Percentiles rank a stretch among this genome's conserved stretches.
Conservation (phyloP, 768 basidiomycete genomes). For the Baorangia bicolor region DNA sequence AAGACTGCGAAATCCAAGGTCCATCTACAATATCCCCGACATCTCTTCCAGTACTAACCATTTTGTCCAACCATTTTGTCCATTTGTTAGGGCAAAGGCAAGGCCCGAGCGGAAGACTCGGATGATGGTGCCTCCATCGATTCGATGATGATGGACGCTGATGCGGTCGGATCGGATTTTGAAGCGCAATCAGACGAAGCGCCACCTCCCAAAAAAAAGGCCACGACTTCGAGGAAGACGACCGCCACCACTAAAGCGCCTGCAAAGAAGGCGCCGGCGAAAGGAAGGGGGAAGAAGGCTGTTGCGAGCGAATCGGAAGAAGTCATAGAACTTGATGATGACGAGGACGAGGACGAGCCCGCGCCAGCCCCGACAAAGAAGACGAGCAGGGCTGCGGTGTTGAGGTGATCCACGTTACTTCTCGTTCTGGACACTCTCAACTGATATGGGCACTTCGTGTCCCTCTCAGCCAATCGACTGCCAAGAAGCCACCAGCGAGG, state of each 20-base stretch:
- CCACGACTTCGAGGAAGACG: conserved; percentile 34
- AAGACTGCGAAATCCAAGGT: conserved; percentile 48
- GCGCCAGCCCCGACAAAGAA: conserved; percentile 49
- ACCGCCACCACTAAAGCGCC: conserved; percentile 32
- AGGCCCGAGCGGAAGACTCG: conserved; percentile 48
- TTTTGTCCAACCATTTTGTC: neutral
- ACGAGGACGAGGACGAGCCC: conserved; percentile 49
- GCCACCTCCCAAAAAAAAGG: conserved; percentile 45
- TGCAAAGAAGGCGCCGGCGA: conserved; percentile 47
- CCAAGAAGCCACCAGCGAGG: conserved; percentile 57
- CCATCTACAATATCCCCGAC: neutral
- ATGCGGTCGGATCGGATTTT: conserved; percentile 50
- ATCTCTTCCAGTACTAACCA: neutral
- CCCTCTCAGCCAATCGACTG: conserved; percentile 32
- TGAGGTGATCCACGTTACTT: conserved; percentile 47
- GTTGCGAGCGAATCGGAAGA: conserved; percentile 51
- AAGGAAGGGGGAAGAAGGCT: conserved; percentile 55
- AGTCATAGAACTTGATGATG: conserved; percentile 53
- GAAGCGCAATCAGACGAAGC: conserved; percentile 44
- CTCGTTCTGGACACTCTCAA: conserved; percentile 30
- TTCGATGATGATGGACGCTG: conserved; percentile 79
- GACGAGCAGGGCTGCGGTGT: conserved; percentile 61
- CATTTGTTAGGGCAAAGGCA: conserved; percentile 48
- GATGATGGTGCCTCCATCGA: conserved; percentile 53
- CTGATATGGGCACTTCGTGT: neutral